Percentiles rank a stretch among this genome's conserved stretches.
These are phyloP conservation scores for Syncephalastrum contaminatum DNA, from an alignment of 371 early-diverging fungal species.

Conservation along the genomic window DNA sequence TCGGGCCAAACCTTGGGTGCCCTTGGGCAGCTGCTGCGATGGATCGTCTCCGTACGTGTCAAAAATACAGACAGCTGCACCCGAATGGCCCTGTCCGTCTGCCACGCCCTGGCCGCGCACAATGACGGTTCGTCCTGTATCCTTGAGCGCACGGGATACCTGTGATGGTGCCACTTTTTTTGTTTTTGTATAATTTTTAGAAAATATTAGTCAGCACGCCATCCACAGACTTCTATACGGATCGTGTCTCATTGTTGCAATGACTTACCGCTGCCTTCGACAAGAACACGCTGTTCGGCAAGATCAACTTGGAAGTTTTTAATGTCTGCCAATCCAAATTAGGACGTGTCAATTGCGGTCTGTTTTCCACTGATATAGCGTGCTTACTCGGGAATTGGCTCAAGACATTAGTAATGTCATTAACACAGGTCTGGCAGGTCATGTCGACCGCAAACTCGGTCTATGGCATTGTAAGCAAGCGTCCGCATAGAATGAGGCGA, in stretches of 20 bases:
- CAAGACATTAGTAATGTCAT: constrained; percentile 60
- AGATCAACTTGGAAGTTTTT: constrained; percentile 58
- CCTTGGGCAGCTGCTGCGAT: constrained; percentile 35
- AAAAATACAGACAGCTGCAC: constrained; percentile 90
- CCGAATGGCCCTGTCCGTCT: constrained; percentile 55
- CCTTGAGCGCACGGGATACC: constrained; percentile 57
- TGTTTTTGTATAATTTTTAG: not conserved
- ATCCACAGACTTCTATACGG: not conserved
- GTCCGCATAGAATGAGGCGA: too few relatives aligned
- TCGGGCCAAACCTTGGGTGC: constrained; percentile 73
- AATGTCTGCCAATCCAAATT: constrained; percentile 35
- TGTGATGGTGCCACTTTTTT: constrained; percentile 64
- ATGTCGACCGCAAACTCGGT: constrained; percentile 84
- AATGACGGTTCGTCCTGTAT: constrained; percentile 70
- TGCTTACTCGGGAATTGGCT: constrained; percentile 47
- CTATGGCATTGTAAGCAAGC: constrained; percentile 18
- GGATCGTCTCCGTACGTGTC: constrained; percentile 58
- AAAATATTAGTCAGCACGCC: constrained; percentile 15
- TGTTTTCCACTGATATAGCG: not conserved
- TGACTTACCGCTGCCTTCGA: constrained; percentile 60
- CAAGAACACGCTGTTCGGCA: constrained; percentile 57
- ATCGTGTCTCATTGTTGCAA: not conserved
- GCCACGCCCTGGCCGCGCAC: constrained; percentile 78
- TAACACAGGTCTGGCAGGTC: constrained; percentile 77
- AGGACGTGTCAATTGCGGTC: not conserved